These are phyloP conservation scores for Flaveria robusta DNA, from an alignment of 129 eudicot species.

Conservation along the genomic window DNA sequence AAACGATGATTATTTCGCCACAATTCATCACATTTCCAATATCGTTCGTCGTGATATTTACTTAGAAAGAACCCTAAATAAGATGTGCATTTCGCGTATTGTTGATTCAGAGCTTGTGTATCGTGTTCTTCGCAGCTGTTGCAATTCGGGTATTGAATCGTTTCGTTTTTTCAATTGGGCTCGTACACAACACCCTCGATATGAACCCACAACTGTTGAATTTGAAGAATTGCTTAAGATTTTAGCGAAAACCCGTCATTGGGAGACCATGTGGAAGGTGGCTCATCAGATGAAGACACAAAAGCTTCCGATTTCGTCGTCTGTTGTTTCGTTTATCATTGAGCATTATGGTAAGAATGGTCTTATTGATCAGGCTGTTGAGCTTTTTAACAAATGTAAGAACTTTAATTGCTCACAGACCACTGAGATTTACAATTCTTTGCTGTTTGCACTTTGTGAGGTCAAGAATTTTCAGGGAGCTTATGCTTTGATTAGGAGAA, in stretches of 20 bases:
- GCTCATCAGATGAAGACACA: conserved; percentile 61
- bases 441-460: conserved; percentile 86
- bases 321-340: conserved; percentile 68
- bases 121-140: conserved; percentile 82
- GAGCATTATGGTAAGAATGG: conserved; percentile 83
- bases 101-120: conserved; percentile 83
- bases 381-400: conserved; percentile 64
- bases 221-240: conserved; percentile 83
- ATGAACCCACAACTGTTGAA: conserved; percentile 83
- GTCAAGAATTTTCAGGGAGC: conserved; percentile 92
- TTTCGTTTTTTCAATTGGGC: conserved; percentile 96
- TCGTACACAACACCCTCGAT: conserved; percentile 66
- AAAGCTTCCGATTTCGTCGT: conserved; percentile 55
- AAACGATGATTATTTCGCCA: conserved; percentile 90
- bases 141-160: conserved; percentile 58
- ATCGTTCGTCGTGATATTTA: conserved; percentile 83
- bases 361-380: conserved; percentile 84
- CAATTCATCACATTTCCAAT: conserved; percentile 89
- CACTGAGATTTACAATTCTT: conserved; percentile 65
- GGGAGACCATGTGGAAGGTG: conserved; percentile 99
- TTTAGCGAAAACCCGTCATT: conserved; percentile 64
- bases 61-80: conserved; percentile 80
- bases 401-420: conserved; percentile 70
- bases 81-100: conserved; percentile 62
- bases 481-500: conserved; percentile 77